Conservation (phyloP, 208 protist genomes). For the Porcisia hertigi region DNA sequence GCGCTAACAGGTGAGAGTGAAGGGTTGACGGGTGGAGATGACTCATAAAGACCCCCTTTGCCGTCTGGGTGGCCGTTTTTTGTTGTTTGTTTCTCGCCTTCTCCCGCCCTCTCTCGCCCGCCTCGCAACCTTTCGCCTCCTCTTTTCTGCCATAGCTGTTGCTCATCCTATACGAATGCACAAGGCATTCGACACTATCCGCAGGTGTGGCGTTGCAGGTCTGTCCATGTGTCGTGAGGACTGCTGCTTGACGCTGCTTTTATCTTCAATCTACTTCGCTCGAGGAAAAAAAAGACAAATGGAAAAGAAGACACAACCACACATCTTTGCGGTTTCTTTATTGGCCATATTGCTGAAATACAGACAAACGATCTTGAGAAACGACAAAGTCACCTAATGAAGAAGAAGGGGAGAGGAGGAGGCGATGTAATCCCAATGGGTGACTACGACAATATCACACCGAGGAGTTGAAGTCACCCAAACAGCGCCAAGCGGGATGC, state of each 20-base stretch:
- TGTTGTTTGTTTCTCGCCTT: background rate
- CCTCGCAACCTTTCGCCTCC: background rate
- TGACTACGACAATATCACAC: no score
- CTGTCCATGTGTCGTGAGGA: background rate
- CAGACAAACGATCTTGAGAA: no score
- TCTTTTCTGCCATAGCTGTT: background rate
- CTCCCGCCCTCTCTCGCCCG: background rate
- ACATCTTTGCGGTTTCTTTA: background rate
- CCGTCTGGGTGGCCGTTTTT: background rate
- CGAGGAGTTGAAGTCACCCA: no score
- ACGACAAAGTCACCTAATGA: no score
- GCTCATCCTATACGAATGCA: background rate
- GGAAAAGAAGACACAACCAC: background rate
- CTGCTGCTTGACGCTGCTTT: background rate
- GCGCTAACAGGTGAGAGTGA: background rate
- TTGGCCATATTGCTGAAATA: no score
- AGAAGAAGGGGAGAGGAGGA: no score
- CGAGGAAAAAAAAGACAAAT: background rate
- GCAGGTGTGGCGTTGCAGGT: background rate
- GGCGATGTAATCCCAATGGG: no score
- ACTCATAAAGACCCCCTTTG: background rate
- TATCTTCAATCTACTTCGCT: slow-evolving; percentile 14
- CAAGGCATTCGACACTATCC: background rate
- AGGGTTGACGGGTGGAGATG: background rate
- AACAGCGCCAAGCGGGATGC: no score